Percentiles rank a stretch among this genome's conserved stretches.
These are phyloP conservation scores for Trichoderma atroviride DNA, from an alignment of 2,329 filamentous ascomycete genomes.

Conservation along the genomic window DNA sequence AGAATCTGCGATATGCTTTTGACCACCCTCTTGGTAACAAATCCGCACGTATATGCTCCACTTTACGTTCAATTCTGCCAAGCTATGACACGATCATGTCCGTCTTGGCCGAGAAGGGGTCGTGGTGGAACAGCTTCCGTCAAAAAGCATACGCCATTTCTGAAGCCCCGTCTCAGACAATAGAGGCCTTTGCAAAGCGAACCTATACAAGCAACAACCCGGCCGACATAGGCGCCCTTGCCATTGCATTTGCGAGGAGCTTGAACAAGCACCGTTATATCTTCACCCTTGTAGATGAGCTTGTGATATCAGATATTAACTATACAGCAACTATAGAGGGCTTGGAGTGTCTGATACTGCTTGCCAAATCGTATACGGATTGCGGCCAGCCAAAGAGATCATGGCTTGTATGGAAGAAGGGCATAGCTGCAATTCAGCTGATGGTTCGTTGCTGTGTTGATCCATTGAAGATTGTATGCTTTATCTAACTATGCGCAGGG, in stretches of 20 bases:
- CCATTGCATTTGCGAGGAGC: constrained; percentile 42
- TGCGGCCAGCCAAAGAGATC: constrained; percentile 47
- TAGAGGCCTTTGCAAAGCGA: constrained; percentile 42
- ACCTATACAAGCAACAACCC: constrained; percentile 42
- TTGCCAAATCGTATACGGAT: constrained; percentile 48
- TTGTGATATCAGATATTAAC: constrained; percentile 46
- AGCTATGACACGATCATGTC: constrained; percentile 29
- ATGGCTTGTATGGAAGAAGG: constrained; percentile 47
- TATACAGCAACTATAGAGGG: constrained; percentile 46
- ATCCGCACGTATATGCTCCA: constrained; percentile 23
- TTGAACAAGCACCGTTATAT: constrained; percentile 35
- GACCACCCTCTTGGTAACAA: neutral
- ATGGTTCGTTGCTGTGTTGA: constrained; percentile 39
- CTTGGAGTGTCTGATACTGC: constrained; percentile 47
- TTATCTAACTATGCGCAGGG: constrained; percentile 18
- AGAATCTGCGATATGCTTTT: neutral
- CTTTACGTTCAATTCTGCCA: constrained; percentile 30
- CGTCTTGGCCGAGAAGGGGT: constrained; percentile 35
- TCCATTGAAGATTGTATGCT: no score
- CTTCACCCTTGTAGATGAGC: constrained; percentile 43
- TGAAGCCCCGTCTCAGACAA: constrained; percentile 34
- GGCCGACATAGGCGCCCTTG: constrained; percentile 44
- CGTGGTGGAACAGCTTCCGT: constrained; percentile 47
- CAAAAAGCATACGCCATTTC: constrained; percentile 45
- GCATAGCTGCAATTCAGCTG: constrained; percentile 46